Evolutionary conservation across 108 stramenopile genomes (phyloP).

Genomic region (Skeletonema grethae): DNA sequence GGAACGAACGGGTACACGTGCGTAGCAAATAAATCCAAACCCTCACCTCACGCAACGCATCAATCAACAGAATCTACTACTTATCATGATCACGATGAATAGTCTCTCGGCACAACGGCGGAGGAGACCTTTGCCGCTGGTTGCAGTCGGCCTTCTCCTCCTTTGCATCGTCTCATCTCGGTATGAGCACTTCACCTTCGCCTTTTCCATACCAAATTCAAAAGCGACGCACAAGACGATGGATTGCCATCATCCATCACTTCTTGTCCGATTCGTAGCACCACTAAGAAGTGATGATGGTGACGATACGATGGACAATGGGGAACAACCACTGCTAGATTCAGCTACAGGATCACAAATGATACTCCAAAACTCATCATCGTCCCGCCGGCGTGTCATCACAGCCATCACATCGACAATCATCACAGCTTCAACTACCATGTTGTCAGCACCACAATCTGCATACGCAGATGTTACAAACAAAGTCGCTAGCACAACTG

Average conservation of each 20-base stretch:
- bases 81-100: not conserved
- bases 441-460: not conserved
- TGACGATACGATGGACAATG: too few species aligned
- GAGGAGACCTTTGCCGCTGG: not conserved
- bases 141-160: not conserved
- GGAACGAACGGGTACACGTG: too few species aligned
- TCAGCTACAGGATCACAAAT: not conserved
- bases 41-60: too few species aligned
- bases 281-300: too few species aligned
- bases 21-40: too few species aligned
- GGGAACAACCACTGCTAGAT: not conserved
- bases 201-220: not conserved
- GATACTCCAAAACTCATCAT: not conserved
- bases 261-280: too few species aligned
- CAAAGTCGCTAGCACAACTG: conserved; percentile 59
- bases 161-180: not conserved
- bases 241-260: too few species aligned
- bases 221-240: not conserved
- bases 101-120: not conserved
- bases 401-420: not conserved
- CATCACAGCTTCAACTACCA: not conserved
- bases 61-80: too few species aligned
- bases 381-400: not conserved
- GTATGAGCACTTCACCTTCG: not conserved
- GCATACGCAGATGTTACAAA: conserved; percentile 63